Evolutionary conservation across 257 asterid genomes (phyloP), one percentile per base, ranked within the genome.

Genomic region (Dorcoceras hygrometricum): DNA sequence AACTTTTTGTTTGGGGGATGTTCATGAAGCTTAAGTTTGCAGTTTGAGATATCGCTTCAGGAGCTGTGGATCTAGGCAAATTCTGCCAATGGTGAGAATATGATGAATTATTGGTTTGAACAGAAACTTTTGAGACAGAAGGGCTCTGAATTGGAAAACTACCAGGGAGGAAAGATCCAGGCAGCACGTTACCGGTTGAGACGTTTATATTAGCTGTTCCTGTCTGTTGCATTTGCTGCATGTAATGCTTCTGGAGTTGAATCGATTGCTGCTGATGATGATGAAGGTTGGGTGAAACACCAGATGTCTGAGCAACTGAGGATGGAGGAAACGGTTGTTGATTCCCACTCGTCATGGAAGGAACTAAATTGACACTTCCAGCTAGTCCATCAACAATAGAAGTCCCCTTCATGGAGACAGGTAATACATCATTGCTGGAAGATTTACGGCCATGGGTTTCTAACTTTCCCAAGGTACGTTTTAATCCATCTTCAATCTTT

Each of bases 161-260:
- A 59, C 69, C 55, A 22, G 57, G 23, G 22, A n/a, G 25, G 53
- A 67, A 70, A 66, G 81, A 59, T 36, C 76, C 71, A 53, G 63
- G 63, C n/a, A 67, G 36, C 63, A 18, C 36, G 53, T 67, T 31
- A 28, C 74, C 51, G 22, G 57, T 46, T 63, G 81, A 66, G 2
- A 61, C 68, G 68, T 69, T 69, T 0, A 56, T 66, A 62, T 75
- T 78, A 56, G 59, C 48, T 31, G 73, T 32, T 57, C 80, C 79
- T 10, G 66, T 26, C 57, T 67, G 62, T 55, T 66, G 82, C 74
- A 69, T 65, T 69, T 79, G 86, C 53, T 81, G 78, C 68, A 67
- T 46, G 39, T 70, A 75, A 32, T 75, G 79, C 63, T 74, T 75
- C 59, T 74, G 80, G 56, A 69, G 69, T 71, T 66, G 87, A 29